Conservation (phyloP, 192 early-diverging fungal species). For the Coemansia sp. region DNA sequence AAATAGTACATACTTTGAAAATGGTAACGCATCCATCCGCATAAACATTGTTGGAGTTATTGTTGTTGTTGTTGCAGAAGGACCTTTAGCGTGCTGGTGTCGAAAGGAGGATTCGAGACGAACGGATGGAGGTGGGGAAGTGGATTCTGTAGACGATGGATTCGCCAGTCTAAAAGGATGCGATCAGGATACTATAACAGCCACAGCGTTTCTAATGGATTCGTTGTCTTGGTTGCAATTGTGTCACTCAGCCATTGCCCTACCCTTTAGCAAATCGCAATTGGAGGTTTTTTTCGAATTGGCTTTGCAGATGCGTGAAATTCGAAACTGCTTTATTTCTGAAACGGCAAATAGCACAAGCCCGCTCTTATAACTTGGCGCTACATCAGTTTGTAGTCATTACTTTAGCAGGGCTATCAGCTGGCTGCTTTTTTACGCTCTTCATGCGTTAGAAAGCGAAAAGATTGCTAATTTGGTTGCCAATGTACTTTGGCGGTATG, state of each 20-base stretch:
- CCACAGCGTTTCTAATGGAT: neutral
- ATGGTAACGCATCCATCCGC: constrained; percentile 12
- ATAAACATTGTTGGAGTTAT: neutral
- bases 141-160: neutral
- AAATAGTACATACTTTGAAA: constrained; percentile 10
- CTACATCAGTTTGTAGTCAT: too few species aligned
- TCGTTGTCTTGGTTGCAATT: neutral
- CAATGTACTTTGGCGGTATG: neutral
- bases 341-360: too few species aligned
- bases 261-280: neutral
- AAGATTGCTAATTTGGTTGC: neutral
- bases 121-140: neutral
- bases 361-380: too few species aligned
- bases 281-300: neutral
- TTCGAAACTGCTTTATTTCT: neutral
- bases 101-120: neutral
- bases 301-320: neutral
- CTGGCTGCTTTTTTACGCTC: neutral
- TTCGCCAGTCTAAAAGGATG: neutral
- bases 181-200: neutral
- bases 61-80: neutral
- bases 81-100: neutral
- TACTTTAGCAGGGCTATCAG: neutral
- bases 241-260: neutral
- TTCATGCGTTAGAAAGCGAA: too few species aligned